phyloP scores from a whole-genome alignment of 2,329 filamentous ascomycete genomes.

The Phialophora verrucosa region DNA sequence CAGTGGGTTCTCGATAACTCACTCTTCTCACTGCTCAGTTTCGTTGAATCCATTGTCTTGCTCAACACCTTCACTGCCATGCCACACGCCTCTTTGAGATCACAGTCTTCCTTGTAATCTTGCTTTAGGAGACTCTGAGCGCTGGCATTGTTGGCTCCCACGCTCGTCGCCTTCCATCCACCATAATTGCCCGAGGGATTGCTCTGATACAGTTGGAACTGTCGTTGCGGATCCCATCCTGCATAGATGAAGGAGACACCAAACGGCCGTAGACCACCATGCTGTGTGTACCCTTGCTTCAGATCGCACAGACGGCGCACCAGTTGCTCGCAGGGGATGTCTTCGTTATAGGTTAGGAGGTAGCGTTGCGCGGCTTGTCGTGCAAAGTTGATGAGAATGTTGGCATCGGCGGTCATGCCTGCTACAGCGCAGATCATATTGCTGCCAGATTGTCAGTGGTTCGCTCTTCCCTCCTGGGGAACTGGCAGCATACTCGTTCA shows the following conservation, averaged over 20 bases:
- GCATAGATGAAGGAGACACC: slow-evolving; percentile 99
- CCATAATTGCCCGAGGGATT: slow-evolving; percentile 99
- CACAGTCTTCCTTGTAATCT: slow-evolving; percentile 99
- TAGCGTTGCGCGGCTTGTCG: slow-evolving; percentile 96
- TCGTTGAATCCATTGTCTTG: slow-evolving; percentile 99
- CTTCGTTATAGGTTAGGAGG: slow-evolving; percentile 99
- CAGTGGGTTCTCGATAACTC: slow-evolving; percentile 50
- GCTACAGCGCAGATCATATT: slow-evolving; percentile 99
- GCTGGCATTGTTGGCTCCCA: slow-evolving; percentile 96
- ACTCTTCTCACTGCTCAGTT: slow-evolving; percentile 99
- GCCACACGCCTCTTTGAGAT: slow-evolving; percentile 92
- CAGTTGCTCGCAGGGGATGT: slow-evolving; percentile 98
- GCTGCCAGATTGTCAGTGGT: slow-evolving; percentile 55
- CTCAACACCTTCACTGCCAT: slow-evolving; percentile 98
- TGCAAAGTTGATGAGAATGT: slow-evolving; percentile 99
- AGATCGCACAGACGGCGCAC: slow-evolving; percentile 95
- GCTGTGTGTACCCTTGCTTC: slow-evolving; percentile 99
- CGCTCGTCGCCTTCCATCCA: slow-evolving; percentile 98
- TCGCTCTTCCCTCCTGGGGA: neutral
- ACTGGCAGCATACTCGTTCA: slow-evolving; percentile 80
- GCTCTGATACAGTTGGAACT: slow-evolving; percentile 99
- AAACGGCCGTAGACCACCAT: slow-evolving; percentile 96
- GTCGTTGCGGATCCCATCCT: slow-evolving; percentile 90
- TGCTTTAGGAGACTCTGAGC: slow-evolving; percentile 97
- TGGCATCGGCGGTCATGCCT: slow-evolving; percentile 98